A percentile compares a stretch with the other conserved stretches of the same genome.
Conservation (phyloP, 805 yeast species). For the Wickerhamomyces queroliae region DNA sequence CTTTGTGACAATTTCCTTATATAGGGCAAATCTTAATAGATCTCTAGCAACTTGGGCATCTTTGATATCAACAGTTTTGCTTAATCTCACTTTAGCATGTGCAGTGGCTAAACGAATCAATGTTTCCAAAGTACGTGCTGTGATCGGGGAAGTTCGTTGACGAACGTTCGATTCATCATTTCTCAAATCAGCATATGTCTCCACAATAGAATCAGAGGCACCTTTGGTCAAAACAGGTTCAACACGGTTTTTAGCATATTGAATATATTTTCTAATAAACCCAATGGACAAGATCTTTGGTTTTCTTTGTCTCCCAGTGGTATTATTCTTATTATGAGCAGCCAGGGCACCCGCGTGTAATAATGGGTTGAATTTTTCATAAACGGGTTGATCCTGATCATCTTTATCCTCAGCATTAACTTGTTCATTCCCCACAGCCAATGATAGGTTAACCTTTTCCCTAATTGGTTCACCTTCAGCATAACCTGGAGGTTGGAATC, state of each 20-base stretch:
- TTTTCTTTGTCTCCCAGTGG: conserved; percentile 27
- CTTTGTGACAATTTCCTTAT: conserved; percentile 60
- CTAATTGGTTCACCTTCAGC: conserved; percentile 92
- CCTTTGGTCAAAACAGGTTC: conserved; percentile 71
- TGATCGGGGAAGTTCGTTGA: conserved; percentile 84
- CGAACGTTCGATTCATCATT: conserved; percentile 65
- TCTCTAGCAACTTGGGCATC: conserved; percentile 89
- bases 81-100: conserved; percentile 91
- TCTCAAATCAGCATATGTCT: conserved; percentile 74
- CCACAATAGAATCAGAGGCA: conserved; percentile 79
- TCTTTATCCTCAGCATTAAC: conserved; percentile 43
- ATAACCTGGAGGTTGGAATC: conserved; percentile 81
- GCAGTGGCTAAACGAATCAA: conserved; percentile 92
- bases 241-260: conserved; percentile 86
- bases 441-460: conserved; percentile 61
- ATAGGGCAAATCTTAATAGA: conserved; percentile 76
- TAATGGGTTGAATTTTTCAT: conserved; percentile 75
- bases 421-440: conserved; percentile 75
- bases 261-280: conserved; percentile 86
- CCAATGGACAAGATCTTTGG: conserved; percentile 64
- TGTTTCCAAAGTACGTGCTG: conserved; percentile 97
- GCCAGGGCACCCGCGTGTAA: conserved; percentile 73
- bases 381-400: conserved; percentile 41
- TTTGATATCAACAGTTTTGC: conserved; percentile 61
- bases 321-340: conserved; percentile 26